Percentiles rank a stretch among this genome's conserved stretches.
phyloP scores from a whole-genome alignment of 2,329 filamentous ascomycete genomes.

The Ophiocordyceps sinensis region DNA sequence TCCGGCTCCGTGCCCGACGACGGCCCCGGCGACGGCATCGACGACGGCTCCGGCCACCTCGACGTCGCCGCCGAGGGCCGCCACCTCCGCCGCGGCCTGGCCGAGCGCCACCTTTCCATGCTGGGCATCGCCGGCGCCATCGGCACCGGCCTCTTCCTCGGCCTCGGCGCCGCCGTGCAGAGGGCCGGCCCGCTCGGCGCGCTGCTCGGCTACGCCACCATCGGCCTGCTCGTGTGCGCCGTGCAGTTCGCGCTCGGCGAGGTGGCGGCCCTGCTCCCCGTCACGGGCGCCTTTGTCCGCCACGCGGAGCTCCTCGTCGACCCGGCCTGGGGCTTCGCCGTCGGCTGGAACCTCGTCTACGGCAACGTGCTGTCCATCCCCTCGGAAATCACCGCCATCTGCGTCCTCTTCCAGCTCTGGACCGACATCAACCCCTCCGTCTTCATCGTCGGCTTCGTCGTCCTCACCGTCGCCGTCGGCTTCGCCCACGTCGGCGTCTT shows the following conservation, averaged over 20 bases:
- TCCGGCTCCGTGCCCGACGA: background rate
- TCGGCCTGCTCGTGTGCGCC: conserved; percentile 41
- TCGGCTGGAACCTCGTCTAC: conserved; percentile 41
- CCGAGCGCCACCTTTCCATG: conserved; percentile 39
- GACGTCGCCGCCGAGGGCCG: conserved; percentile 30
- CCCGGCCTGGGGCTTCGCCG: conserved; percentile 41
- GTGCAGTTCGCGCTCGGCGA: conserved; percentile 47
- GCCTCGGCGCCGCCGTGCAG: conserved; percentile 37
- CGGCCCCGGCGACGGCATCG: background rate
- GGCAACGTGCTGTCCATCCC: conserved; percentile 39
- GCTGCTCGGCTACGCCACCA: conserved; percentile 37
- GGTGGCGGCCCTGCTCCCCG: conserved; percentile 43
- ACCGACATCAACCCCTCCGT: conserved; percentile 33
- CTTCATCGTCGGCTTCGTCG: conserved; percentile 34
- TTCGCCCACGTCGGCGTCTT: conserved; percentile 42
- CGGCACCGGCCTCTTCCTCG: conserved; percentile 46
- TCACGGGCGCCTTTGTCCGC: conserved; percentile 48
- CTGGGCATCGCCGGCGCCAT: conserved; percentile 47
- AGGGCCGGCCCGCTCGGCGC: conserved; percentile 33
- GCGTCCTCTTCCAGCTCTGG: conserved; percentile 50
- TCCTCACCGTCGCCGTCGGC: conserved; percentile 40
- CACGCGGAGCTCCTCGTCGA: conserved; percentile 48
- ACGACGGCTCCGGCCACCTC: background rate
- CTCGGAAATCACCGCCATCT: conserved; percentile 47
- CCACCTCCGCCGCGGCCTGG: conserved; percentile 27